phyloP scores from a whole-genome alignment of 352 stramenopile species.

The Saprolegnia parasitica region DNA sequence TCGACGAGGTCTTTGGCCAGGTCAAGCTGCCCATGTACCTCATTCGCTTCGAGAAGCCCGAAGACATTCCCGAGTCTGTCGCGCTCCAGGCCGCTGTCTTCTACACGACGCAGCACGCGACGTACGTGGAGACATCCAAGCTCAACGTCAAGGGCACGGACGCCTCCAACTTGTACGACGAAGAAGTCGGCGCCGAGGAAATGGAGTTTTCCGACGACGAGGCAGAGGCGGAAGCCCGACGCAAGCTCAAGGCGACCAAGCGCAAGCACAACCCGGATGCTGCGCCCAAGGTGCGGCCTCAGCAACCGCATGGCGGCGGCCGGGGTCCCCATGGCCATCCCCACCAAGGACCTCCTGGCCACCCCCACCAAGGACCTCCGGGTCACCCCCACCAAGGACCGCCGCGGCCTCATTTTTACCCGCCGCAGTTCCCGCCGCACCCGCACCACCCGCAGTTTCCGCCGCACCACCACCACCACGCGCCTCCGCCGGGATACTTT shows the following conservation, averaged over 20 bases:
- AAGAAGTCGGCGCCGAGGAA: constrained; percentile 61
- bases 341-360: constrained; percentile 18
- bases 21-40: constrained; percentile 85
- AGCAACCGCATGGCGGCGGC: constrained; percentile 17
- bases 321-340: not conserved
- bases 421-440: constrained; percentile 26
- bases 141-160: constrained; percentile 82
- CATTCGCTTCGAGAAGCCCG: constrained; percentile 63
- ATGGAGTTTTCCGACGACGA: constrained; percentile 79
- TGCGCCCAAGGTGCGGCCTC: not conserved
- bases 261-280: constrained; percentile 52
- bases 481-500: constrained; percentile 5
- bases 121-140: constrained; percentile 67
- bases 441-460: constrained; percentile 29
- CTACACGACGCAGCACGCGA: constrained; percentile 73
- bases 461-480: constrained; percentile 30
- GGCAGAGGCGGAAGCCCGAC: constrained; percentile 47
- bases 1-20: constrained; percentile 81
- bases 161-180: constrained; percentile 82
- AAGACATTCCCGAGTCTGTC: constrained; percentile 58
- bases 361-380: constrained; percentile 30
- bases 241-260: constrained; percentile 47
- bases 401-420: constrained; percentile 1
- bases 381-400: constrained; percentile 8
- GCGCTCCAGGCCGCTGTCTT: constrained; percentile 47